Evolutionary conservation across 1,139 yeast species (phyloP).

Genomic region (Taiozyma sp.): DNA sequence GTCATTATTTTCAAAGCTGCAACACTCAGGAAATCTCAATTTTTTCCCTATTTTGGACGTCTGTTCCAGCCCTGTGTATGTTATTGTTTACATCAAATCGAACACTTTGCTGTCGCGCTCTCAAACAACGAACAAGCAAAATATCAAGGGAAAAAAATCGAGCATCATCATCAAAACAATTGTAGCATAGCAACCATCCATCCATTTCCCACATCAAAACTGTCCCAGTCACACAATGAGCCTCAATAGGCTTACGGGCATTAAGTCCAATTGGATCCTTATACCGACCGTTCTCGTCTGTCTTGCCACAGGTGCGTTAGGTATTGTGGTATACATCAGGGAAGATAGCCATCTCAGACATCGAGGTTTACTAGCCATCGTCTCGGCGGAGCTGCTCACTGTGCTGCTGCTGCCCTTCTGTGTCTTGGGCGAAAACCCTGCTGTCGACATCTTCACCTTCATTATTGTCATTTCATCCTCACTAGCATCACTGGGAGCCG

Average conservation of each 20-base stretch:
- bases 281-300: background rate
- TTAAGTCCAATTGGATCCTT: background rate
- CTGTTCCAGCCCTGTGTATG: background rate
- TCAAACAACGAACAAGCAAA: background rate
- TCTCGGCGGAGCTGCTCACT: conserved; percentile 14
- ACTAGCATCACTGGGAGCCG: conserved; percentile 19
- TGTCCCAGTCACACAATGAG: background rate
- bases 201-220: background rate
- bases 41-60: background rate
- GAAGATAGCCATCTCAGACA: background rate
- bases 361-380: conserved; percentile 7
- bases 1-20: background rate
- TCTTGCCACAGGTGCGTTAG: conserved; percentile 14
- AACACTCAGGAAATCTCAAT: background rate
- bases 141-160: background rate
- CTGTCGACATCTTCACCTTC: background rate
- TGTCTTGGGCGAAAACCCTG: background rate
- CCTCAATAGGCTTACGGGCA: background rate
- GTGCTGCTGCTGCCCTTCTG: conserved; percentile 9
- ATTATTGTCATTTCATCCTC: conserved; percentile 3
- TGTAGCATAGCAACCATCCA: background rate
- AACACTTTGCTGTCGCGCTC: background rate
- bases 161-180: background rate
- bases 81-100: background rate
- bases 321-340: conserved; percentile 4